A percentile compares a stretch with the other conserved stretches of the same genome.
Evolutionary conservation across 2,329 filamentous ascomycete species (phyloP).

Genomic region (Diaporthe caulivora): DNA sequence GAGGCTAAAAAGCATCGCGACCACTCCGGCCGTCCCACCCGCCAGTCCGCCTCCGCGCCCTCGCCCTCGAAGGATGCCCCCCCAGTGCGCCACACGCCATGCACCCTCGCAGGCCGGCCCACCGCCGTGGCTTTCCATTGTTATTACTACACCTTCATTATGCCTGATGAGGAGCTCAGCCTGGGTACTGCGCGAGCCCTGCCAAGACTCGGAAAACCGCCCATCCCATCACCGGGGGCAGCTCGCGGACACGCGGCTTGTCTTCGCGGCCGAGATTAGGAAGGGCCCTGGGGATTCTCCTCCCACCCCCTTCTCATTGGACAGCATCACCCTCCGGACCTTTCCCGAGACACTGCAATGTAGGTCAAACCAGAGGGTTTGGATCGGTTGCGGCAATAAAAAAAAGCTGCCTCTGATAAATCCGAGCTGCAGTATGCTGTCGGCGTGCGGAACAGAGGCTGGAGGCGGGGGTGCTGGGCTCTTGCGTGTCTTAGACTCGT

Average conservation of each 20-base stretch:
- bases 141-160: neutral
- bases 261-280: constrained; percentile 21
- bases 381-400: constrained; percentile 3
- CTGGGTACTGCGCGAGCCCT: neutral
- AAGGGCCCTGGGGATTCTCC: neutral
- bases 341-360: constrained; percentile 21
- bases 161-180: constrained; percentile 1
- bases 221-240: neutral
- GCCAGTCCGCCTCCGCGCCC: neutral
- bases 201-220: neutral
- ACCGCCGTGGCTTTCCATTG: constrained; percentile 4
- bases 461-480: neutral
- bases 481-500: neutral
- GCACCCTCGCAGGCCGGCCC: neutral
- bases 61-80: neutral
- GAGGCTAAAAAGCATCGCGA: constrained; percentile 2
- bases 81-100: constrained; percentile 7
- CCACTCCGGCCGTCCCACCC: neutral
- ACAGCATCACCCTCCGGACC: neutral
- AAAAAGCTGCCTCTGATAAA: neutral
- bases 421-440: neutral
- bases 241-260: constrained; percentile 10
- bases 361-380: constrained; percentile 13
- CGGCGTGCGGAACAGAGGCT: neutral
- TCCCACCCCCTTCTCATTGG: constrained; percentile 7